Percentiles rank a stretch among this genome's conserved stretches.
Evolutionary conservation across 1,284 basidiomycete genomes (phyloP).

Genomic region (Ustilago sp.): DNA sequence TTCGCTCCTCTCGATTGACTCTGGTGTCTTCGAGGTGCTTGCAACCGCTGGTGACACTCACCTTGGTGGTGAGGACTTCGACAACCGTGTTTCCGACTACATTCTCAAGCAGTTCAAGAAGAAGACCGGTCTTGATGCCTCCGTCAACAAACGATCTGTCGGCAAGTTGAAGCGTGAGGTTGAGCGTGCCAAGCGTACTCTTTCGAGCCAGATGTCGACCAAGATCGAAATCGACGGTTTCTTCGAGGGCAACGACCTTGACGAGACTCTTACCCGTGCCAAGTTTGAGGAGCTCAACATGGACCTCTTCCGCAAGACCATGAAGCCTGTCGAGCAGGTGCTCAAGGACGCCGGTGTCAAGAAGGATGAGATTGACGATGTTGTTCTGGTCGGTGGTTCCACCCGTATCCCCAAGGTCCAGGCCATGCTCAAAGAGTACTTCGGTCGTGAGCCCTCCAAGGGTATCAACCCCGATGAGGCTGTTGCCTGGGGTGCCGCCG

Average conservation of each 20-base stretch:
- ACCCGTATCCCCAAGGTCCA: constrained; percentile 98
- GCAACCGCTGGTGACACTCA: constrained; percentile 99
- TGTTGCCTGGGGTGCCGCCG: constrained; percentile 90
- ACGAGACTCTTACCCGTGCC: constrained; percentile 89
- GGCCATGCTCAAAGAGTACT: constrained; percentile 91
- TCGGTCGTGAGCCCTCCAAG: constrained; percentile 91
- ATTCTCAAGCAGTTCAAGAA: constrained; percentile 70
- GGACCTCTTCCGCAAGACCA: constrained; percentile 98
- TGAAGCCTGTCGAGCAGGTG: constrained; percentile 99
- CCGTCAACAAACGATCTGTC: constrained; percentile 86
- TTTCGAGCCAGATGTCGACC: constrained; percentile 81
- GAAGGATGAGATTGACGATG: constrained; percentile 96
- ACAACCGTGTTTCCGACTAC: constrained; percentile 77
- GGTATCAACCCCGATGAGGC: constrained; percentile 87
- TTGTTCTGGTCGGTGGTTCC: constrained; percentile 96
- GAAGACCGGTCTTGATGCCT: constrained; percentile 76
- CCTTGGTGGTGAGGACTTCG: constrained; percentile 98
- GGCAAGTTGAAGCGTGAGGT: constrained; percentile 98
- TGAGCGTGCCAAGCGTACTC: constrained; percentile 98
- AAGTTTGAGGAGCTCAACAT: constrained; percentile 99
- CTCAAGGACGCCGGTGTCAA: constrained; percentile 97
- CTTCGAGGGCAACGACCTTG: constrained; percentile 95
- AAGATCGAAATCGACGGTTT: constrained; percentile 84
- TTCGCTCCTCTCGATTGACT: constrained; percentile 93
- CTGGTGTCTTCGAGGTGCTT: constrained; percentile 96